A percentile compares a stretch with the other conserved stretches of the same genome.
Conservation (phyloP, 2,329 filamentous ascomycete genomes). For the Esteya vermicola region DNA sequence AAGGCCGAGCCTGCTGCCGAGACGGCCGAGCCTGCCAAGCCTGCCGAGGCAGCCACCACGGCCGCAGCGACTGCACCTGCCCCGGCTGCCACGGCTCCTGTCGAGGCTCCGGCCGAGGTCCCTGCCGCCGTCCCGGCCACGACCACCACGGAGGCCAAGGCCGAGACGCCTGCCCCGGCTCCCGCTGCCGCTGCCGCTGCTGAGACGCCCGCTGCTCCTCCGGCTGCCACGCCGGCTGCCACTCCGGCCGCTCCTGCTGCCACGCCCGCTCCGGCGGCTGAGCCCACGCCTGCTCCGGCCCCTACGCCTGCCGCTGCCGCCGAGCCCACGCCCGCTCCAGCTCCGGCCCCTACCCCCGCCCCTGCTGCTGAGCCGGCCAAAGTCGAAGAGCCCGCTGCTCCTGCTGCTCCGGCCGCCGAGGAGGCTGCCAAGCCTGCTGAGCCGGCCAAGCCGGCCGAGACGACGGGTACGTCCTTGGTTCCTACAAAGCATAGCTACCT, state of each 20-base stretch:
- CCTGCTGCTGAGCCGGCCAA: background rate
- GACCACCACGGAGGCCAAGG: background rate
- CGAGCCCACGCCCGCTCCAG: constrained; percentile 7
- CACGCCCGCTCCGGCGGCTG: constrained; percentile 14
- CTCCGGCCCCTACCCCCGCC: constrained; percentile 3
- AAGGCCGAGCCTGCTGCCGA: constrained; percentile 13
- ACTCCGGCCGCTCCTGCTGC: constrained; percentile 14
- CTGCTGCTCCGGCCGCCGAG: background rate
- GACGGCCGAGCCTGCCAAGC: too few species aligned
- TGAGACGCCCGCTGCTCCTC: background rate
- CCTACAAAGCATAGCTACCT: too few species aligned
- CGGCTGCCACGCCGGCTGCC: constrained; percentile 3
- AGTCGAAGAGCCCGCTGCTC: constrained; percentile 3
- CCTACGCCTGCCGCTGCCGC: too few species aligned
- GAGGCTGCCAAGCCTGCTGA: constrained; percentile 10
- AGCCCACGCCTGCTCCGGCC: too few species aligned
- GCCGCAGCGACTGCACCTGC: too few species aligned
- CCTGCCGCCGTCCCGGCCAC: constrained; percentile 1
- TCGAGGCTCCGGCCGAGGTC: constrained; percentile 8
- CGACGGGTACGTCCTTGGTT: constrained; percentile 8
- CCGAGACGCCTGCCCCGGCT: constrained; percentile 1
- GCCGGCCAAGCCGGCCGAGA: constrained; percentile 17
- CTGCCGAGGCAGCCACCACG: too few species aligned
- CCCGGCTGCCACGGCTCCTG: too few species aligned
- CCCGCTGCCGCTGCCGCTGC: constrained; percentile 3